Conservation (phyloP, 495 filamentous ascomycete species). For the Podospora bellae-mahoneyi region DNA sequence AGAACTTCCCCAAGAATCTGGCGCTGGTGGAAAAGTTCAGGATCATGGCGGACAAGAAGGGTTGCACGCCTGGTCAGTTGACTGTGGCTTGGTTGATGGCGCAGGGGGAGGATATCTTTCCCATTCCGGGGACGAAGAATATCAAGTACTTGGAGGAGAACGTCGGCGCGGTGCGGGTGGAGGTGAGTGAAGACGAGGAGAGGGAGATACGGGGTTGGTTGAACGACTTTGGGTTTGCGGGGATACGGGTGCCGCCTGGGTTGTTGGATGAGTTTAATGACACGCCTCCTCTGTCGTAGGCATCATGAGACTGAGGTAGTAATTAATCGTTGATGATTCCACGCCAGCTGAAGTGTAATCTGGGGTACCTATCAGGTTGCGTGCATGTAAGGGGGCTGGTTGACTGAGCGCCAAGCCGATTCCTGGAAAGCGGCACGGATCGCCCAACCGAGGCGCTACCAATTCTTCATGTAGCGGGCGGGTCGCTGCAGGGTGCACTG, state of each 20-base stretch:
- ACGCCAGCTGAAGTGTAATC: no score
- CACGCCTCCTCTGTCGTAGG: constrained; percentile 18
- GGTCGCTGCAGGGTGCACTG: background rate
- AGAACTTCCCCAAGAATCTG: constrained; percentile 56
- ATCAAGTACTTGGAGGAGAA: constrained; percentile 59
- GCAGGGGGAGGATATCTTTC: constrained; percentile 55
- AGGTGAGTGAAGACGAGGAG: constrained; percentile 45
- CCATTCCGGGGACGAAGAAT: constrained; percentile 57
- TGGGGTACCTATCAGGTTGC: no score
- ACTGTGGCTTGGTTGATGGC: constrained; percentile 56
- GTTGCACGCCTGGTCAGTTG: constrained; percentile 47
- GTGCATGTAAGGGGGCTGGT: background rate
- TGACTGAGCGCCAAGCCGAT: background rate
- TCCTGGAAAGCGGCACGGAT: background rate
- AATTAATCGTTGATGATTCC: no score
- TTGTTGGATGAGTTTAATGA: constrained; percentile 25
- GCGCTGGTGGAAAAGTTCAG: constrained; percentile 48
- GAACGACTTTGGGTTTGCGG: constrained; percentile 16
- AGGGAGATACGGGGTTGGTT: constrained; percentile 37
- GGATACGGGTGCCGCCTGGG: constrained; percentile 15
- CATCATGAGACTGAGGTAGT: background rate
- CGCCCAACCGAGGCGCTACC: background rate
- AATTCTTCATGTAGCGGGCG: background rate
- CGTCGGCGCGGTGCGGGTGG: constrained; percentile 42
- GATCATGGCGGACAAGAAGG: constrained; percentile 47